Percentiles rank a stretch among this genome's conserved stretches.
These are phyloP conservation scores for Apostasia shenzhenica DNA, from an alignment of 106 monocot genomes.

Conservation along the genomic window DNA sequence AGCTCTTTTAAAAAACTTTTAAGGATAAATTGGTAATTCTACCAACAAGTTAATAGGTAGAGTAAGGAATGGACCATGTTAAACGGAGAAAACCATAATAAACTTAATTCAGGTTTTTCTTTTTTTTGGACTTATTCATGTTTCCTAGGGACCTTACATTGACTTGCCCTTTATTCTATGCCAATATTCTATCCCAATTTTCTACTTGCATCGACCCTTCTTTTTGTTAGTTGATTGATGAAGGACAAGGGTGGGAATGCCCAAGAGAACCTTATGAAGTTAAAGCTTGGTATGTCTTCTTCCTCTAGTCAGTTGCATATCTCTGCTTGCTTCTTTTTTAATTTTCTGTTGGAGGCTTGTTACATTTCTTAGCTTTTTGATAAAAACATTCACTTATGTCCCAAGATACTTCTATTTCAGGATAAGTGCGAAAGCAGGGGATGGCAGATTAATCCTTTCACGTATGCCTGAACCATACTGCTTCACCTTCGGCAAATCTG, in stretches of 20 bases:
- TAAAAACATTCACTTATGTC: not conserved
- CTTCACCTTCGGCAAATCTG: constrained; percentile 91
- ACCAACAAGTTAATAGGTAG: too few species aligned
- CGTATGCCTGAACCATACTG: constrained; percentile 40
- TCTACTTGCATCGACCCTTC: too few species aligned
- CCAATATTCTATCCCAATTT: too few species aligned
- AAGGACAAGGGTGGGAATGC: constrained; percentile 98
- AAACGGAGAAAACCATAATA: too few species aligned
- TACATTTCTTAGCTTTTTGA: not conserved
- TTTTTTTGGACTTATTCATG: too few species aligned
- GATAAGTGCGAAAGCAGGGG: constrained; percentile 50
- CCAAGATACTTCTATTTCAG: constrained; percentile 28
- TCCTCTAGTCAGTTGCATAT: not conserved
- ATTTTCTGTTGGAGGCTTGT: not conserved
- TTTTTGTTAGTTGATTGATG: constrained; percentile 40
- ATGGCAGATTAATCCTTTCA: constrained; percentile 54
- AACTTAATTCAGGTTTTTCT: too few species aligned
- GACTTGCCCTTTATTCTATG: too few species aligned
- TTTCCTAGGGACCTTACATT: too few species aligned
- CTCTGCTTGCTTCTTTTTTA: not conserved
- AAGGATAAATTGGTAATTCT: too few species aligned
- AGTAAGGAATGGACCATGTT: too few species aligned
- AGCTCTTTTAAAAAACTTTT: too few species aligned
- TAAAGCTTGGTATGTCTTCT: constrained; percentile 50
- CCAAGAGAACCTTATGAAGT: constrained; percentile 98